Evolutionary conservation across 345 rosid species (phyloP), one percentile per base, ranked within the genome.

Genomic region (Erysimum cheiranthoides): DNA sequence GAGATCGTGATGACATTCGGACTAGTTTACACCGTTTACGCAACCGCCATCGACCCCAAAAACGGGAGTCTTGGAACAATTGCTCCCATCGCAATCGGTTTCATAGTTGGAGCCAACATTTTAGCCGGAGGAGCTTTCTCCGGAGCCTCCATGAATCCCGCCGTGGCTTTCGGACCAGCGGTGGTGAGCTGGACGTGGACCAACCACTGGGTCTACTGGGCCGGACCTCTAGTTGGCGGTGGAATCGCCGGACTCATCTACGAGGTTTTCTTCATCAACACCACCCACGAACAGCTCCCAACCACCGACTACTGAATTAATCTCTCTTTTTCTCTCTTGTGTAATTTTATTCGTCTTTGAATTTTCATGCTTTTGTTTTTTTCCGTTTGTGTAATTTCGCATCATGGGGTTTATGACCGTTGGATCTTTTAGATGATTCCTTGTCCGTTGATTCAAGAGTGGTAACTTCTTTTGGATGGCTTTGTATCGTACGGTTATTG

Each of bases 71-170:
- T 93, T 65, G 98, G 97, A 72, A 76, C 72, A 0, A 85, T 93
- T 0, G 98, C 98, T 14, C 98, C 98, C 0, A 78, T 93, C 11
- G 97, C 98, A 0, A 93, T 93, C 4, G 98, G 98, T 81, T 93
- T 93, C 82, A 87, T 93, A 0, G 98, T 93, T 3, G 98, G 93
- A 0, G 98, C 98, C 58, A 93, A 93, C 82, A 90, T 93, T 65
- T 82, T 93, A 73, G 96, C 88, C 0, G 98, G 98, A 42, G 98
- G 97, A 0, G 95, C 90, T 1, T 93, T 93, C 57, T 88, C 85
- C n/a, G 98, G 98, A 51, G 98, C 97, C 16, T 93, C 98, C 6
- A 93, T 93, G 98, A 93, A 93, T 86, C 98, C 98, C 1, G 98
- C 98, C 0, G 98, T 93, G 35, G 89, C 98, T 8, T 93, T 93